phyloP scores from a whole-genome alignment of 257 asterid genomes.

The Solanum etuberosum region DNA sequence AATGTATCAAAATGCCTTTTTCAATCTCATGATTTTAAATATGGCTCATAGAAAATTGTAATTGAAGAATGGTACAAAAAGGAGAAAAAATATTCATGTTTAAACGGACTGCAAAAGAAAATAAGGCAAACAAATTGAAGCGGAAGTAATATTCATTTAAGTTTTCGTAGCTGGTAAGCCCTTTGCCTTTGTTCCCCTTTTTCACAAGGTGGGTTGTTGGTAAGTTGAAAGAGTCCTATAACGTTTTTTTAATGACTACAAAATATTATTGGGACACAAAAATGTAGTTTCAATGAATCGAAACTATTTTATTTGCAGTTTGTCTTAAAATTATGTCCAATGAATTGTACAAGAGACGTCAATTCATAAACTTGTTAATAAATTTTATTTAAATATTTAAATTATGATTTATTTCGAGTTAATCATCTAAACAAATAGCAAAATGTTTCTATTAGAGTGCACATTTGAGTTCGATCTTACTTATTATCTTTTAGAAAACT shows the following conservation, averaged over 20 bases:
- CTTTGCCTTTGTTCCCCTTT: not conserved
- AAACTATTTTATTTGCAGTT: not conserved
- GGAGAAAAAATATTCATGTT: too few relatives aligned
- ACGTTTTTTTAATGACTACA: not conserved
- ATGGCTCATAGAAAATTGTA: not conserved
- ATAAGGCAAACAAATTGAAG: rapidly evolving
- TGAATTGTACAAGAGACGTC: not conserved
- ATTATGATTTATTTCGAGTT: not conserved
- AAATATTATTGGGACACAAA: not conserved
- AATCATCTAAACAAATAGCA: not conserved
- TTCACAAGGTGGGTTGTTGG: not conserved
- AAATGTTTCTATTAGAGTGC: not conserved
- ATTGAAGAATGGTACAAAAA: too few relatives aligned
- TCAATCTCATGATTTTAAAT: too few relatives aligned
- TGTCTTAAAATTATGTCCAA: not conserved
- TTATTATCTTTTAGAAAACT: not conserved
- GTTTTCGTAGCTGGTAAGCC: not conserved
- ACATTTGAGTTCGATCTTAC: not conserved
- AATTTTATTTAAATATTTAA: not conserved
- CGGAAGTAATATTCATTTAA: rapidly evolving
- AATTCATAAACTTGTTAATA: not conserved
- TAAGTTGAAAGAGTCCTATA: not conserved
- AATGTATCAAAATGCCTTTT: too few relatives aligned
- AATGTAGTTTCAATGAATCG: not conserved
- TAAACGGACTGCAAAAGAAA: not conserved